phyloP scores from a whole-genome alignment of 768 basidiomycete species.

The Naematelia aurantialba region DNA sequence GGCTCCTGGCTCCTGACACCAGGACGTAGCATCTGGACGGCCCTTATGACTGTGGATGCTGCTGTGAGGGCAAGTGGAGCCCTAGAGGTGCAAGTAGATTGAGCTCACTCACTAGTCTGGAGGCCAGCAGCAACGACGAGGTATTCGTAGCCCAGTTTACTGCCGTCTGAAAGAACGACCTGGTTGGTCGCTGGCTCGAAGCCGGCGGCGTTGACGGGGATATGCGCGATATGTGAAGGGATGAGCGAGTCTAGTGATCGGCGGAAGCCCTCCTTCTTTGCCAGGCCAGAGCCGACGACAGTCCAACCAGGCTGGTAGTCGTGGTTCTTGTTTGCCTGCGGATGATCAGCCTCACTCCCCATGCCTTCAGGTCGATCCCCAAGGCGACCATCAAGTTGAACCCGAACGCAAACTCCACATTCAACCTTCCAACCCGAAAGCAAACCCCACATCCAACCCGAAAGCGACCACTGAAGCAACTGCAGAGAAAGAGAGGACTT shows the following conservation, averaged over 20 bases:
- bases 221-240: conserved; percentile 67
- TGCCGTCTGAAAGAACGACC: conserved; percentile 67
- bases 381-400: background rate
- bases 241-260: conserved; percentile 67
- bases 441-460: too few species aligned
- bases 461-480: conserved; percentile 1
- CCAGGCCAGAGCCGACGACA: conserved; percentile 83
- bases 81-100: too few species aligned
- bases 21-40: background rate
- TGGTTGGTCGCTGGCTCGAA: conserved; percentile 75
- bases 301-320: conserved; percentile 97
- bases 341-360: background rate
- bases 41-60: too few species aligned
- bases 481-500: conserved; percentile 16
- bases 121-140: conserved; percentile 86
- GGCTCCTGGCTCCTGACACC: background rate
- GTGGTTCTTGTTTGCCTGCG: conserved; percentile 67
- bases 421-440: background rate
- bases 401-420: background rate
- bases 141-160: conserved; percentile 71
- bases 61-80: too few species aligned
- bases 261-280: conserved; percentile 61
- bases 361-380: background rate
- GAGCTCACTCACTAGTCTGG: conserved; percentile 58
- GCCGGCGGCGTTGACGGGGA: conserved; percentile 65